phyloP scores from a whole-genome alignment of 352 stramenopile species.

The Pythium rishiriense region DNA sequence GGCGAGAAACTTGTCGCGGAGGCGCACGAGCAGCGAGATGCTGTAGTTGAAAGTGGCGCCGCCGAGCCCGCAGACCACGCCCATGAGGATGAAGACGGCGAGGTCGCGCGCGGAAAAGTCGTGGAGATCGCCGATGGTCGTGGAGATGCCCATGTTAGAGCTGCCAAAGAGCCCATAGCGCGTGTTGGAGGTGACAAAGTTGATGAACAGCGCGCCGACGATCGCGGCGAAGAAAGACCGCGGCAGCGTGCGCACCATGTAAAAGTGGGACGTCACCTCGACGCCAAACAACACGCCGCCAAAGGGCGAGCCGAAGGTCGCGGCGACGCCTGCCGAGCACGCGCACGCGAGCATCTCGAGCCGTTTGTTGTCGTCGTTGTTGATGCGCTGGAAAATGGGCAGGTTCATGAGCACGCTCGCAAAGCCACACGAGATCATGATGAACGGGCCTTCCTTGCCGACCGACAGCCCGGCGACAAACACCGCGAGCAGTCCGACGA shows the following conservation, averaged over 20 bases:
- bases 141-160: slow-evolving; percentile 62
- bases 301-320: slow-evolving; percentile 86
- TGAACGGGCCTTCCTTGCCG: slow-evolving; percentile 86
- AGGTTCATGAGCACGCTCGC: slow-evolving; percentile 78
- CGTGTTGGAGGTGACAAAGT: slow-evolving; percentile 63
- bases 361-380: slow-evolving; percentile 78
- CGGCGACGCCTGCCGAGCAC: slow-evolving; percentile 76
- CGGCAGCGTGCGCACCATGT: slow-evolving; percentile 75
- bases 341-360: slow-evolving; percentile 84
- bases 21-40: slow-evolving; percentile 62
- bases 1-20: slow-evolving; percentile 51
- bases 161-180: slow-evolving; percentile 76
- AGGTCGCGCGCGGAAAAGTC: slow-evolving; percentile 55
- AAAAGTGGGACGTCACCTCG: slow-evolving; percentile 86
- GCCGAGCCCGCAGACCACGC: slow-evolving; percentile 64
- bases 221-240: slow-evolving; percentile 81
- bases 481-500: slow-evolving; percentile 61
- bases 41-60: slow-evolving; percentile 72
- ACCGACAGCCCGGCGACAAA: slow-evolving; percentile 72
- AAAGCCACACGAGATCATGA: slow-evolving; percentile 87
- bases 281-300: slow-evolving; percentile 85
- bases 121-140: slow-evolving; percentile 40
- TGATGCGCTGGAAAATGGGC: slow-evolving; percentile 62
- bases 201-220: slow-evolving; percentile 65
- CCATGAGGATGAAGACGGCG: slow-evolving; percentile 62